These are phyloP conservation scores for Yamadazyma atmosphaerica DNA, from an alignment of 1,139 yeast species.

Conservation along the genomic window DNA sequence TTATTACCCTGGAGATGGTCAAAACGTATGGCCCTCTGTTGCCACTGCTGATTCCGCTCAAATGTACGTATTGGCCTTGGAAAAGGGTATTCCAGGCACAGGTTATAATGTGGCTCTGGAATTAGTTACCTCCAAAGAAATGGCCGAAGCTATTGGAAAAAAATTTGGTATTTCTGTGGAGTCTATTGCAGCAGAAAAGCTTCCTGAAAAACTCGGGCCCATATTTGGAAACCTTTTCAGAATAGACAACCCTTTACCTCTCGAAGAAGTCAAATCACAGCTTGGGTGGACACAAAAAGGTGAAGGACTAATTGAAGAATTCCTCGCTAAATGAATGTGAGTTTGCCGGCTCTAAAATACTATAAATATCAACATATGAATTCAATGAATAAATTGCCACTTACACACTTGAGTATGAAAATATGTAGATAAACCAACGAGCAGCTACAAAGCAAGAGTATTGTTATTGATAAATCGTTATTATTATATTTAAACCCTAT, in stretches of 20 bases:
- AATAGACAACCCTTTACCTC: constrained; percentile 11
- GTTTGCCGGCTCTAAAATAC: no score
- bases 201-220: constrained; percentile 7
- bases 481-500: background rate
- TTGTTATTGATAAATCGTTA: no score
- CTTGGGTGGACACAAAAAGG: constrained; percentile 23
- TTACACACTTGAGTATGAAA: no score
- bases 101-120: constrained; percentile 20
- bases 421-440: no score
- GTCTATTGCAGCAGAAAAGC: constrained; percentile 13
- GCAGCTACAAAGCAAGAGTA: background rate
- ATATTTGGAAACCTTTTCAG: constrained; percentile 10
- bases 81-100: constrained; percentile 24
- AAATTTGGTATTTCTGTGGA: constrained; percentile 13
- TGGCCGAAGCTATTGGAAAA: constrained; percentile 23
- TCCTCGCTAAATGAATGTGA: no score
- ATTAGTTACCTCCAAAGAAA: constrained; percentile 19
- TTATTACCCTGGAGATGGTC: constrained; percentile 24
- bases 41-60: constrained; percentile 28
- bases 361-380: no score
- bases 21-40: constrained; percentile 28
- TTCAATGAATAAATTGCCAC: no score
- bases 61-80: constrained; percentile 20
- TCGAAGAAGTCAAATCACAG: constrained; percentile 14
- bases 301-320: constrained; percentile 20